Base-by-base conservation (phyloP, 2,329 filamentous ascomycete genomes). In the Exophiala oligosperma region DNA sequence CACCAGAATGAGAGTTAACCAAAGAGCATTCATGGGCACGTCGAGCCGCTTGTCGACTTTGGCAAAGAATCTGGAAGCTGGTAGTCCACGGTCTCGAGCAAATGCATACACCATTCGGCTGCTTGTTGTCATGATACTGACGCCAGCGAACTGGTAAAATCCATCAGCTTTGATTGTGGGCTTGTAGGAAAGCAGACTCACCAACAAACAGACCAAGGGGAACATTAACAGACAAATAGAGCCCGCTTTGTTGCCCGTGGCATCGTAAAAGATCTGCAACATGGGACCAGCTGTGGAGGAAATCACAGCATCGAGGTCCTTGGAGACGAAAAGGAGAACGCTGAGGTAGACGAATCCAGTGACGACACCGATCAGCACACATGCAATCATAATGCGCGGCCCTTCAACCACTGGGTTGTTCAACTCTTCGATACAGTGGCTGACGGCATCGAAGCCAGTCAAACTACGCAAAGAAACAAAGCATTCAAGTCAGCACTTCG, bases 81-180 rank as follows among this genome's bases (percentile, higher is more conserved):
- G 63, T 5, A 91, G 79, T 9, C 87, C 88, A 2, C 86, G 82
- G 58, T 91, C 88, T 65, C 84, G 54, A 4, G 81, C 85, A 62
- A 89, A 89, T 0, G 87, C 86, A 66, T 85, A 89, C 7, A 83
- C 83, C 81, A 88, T 88, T 6, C 86, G 80, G 35, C 79, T 83
- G 35, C 80, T 84, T 0, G 86, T 88, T 0, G 85, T 87, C 83
- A 88, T 84, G 65, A 88, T 83, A 2, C 79, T 80, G 2, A 80
- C 85, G 2, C 81, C 81, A 1, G 85, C 84, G 67, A 89, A 88
- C 2, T 63, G 14, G 2, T 4, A 23, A 87, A 17, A 17, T 17
- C 73, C 14, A 87, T 32, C n/a, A n/a, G 9, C 59, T 61, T 29
- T 56, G 54, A 37, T 7, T 17, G 24, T 9, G n/a, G 21, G 26